Evolutionary conservation across 192 early-diverging fungal genomes (phyloP).

Genomic region (Coemansia umbellata): DNA sequence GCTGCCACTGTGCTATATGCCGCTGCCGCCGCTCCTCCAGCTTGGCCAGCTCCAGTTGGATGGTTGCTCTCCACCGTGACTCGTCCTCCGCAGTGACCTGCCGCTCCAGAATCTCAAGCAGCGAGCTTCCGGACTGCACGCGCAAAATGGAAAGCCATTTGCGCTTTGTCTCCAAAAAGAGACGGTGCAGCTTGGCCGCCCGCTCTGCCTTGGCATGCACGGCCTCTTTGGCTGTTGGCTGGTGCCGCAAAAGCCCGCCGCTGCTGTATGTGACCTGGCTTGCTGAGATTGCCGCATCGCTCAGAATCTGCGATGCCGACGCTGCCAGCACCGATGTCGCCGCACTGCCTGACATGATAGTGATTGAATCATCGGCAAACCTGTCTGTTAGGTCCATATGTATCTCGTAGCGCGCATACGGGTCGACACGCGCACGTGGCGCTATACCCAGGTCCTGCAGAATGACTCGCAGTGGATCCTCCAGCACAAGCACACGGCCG

Average conservation of each 20-base stretch:
- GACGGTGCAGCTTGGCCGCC: constrained; percentile 56
- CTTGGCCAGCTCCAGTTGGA: constrained; percentile 52
- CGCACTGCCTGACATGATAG: constrained; percentile 52
- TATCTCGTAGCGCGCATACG: constrained; percentile 47
- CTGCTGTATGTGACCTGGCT: constrained; percentile 47
- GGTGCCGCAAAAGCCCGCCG: constrained; percentile 42
- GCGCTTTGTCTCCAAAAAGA: constrained; percentile 89
- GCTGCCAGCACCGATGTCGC: constrained; percentile 47
- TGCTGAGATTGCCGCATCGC: constrained; percentile 49
- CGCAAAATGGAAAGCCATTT: constrained; percentile 78
- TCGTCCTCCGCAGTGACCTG: constrained; percentile 75
- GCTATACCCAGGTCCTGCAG: constrained; percentile 65
- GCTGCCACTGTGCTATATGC: constrained; percentile 47
- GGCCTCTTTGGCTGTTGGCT: constrained; percentile 51
- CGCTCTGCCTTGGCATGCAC: constrained; percentile 53
- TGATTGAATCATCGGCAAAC: constrained; percentile 57
- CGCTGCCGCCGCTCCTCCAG: constrained; percentile 43
- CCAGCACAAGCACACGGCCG: constrained; percentile 47
- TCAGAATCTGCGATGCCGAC: constrained; percentile 51
- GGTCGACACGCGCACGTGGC: constrained; percentile 46
- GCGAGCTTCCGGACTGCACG: constrained; percentile 76
- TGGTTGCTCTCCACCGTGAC: constrained; percentile 52
- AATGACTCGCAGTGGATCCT: constrained; percentile 64
- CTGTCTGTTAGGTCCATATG: constrained; percentile 54
- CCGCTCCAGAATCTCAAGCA: constrained; percentile 81